These are phyloP conservation scores for Gossypium thurberi DNA, from an alignment of 345 rosid species.

Conservation along the genomic window DNA sequence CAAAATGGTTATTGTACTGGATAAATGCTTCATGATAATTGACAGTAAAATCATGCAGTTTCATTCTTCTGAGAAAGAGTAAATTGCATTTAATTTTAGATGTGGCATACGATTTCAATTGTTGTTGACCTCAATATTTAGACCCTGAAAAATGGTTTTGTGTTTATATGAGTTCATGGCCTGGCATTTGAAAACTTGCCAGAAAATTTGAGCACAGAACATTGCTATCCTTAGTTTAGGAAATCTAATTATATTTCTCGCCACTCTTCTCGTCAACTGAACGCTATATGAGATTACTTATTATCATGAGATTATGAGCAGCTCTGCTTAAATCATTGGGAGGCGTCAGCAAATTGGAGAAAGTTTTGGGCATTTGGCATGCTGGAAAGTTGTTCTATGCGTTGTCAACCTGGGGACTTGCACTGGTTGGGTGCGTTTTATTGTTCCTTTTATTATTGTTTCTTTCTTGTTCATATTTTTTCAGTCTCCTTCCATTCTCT, in stretches of 20 bases:
- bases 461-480: background rate
- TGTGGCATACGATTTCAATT: background rate
- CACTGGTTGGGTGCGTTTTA: conserved; percentile 61
- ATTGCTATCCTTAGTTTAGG: background rate
- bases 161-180: background rate
- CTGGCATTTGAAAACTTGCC: background rate
- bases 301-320: conserved; percentile 26
- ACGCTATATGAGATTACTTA: background rate
- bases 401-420: conserved; percentile 84
- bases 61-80: background rate
- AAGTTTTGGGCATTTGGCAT: conserved; percentile 69
- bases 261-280: background rate
- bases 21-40: background rate
- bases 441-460: background rate
- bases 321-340: conserved; percentile 63
- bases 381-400: conserved; percentile 79
- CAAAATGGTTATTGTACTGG: background rate
- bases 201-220: background rate
- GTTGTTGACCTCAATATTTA: background rate
- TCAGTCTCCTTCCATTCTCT: background rate
- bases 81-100: background rate
- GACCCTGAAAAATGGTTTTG: background rate
- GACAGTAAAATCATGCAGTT: background rate
- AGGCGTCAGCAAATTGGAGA: conserved; percentile 64
- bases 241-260: background rate